Evolutionary conservation across 768 basidiomycete species (phyloP), one percentile per base, ranked within the genome.

Genomic region (Rhodotorula taiwanensis): DNA sequence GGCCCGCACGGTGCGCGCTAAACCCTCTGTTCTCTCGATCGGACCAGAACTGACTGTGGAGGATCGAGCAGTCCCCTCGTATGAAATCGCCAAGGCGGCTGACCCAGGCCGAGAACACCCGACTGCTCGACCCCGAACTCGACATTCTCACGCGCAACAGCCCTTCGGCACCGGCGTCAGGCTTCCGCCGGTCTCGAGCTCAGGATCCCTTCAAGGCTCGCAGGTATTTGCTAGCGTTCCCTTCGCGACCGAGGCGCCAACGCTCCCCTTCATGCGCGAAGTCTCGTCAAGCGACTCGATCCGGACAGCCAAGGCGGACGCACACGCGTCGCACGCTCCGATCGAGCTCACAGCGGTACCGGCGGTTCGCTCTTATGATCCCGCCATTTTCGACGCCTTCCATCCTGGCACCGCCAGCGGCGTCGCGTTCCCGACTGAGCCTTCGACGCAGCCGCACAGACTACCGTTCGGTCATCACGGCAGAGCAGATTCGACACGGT

Each of bases 341-440:
- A 23, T 5, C 30, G 36, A 16, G 21, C 6, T 21, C 15, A 23
- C 58, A 3, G 28, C 21, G 11, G 47, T 8, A 27, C 51, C 20
- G 4, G 41, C 14, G 21, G 41, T 36, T 20, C 53, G 70, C 2
- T 71, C 54, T 50, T 39, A 64, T 16, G 64, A 71, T 52, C 64
- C 67, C 18, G n/a, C n/a, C 27, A 41, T 73, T 18, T 73, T 73
- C 39, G 70, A 71, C 44, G 23, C 63, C 58, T 66, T 73, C 43
- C 70, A 73, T 41, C 41, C 34, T 6, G 41, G 57, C 28, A 21
- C 41, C 10, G 47, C 11, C 9, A 6, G 34, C 23, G 13, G 14
- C 18, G 23, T 18, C 11, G 36, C 20, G 16, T 7, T 20, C 48
- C 30, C 39, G 51, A 21, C 36, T 47, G 1, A 11, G 15, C 42